These are phyloP conservation scores for Ministeria vibrans DNA, from an alignment of 78 protist species.

Conservation along the genomic window DNA sequence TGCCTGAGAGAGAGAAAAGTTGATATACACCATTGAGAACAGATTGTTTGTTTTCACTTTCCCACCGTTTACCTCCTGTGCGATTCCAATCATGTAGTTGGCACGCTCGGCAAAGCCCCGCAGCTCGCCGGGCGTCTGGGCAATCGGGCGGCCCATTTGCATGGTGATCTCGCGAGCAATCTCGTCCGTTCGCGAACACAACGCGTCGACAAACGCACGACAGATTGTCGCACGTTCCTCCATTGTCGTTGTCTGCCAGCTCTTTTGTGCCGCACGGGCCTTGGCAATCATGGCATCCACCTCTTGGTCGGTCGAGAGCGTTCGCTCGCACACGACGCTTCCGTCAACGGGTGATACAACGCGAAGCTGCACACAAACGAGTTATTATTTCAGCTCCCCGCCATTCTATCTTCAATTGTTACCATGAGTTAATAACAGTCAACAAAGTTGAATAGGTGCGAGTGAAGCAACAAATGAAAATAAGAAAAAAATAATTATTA, in stretches of 20 bases:
- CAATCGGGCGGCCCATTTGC: constrained; percentile 31
- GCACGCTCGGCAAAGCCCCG: constrained; percentile 18
- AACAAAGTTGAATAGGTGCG: constrained; percentile 7
- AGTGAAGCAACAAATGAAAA: too few relatives aligned
- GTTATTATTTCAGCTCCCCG: too few relatives aligned
- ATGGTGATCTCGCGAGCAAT: constrained; percentile 9
- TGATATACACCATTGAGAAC: too few relatives aligned
- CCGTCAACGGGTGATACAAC: constrained; percentile 23
- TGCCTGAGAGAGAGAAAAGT: too few relatives aligned
- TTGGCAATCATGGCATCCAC: background rate
- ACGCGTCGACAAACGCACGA: background rate
- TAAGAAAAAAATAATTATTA: too few relatives aligned
- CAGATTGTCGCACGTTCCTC: constrained; percentile 3
- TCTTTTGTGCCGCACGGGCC: background rate
- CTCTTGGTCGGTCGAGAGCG: constrained; percentile 1
- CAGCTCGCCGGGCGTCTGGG: constrained; percentile 25
- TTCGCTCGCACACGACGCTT: background rate
- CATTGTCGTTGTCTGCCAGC: constrained; percentile 1
- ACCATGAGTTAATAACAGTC: too few relatives aligned
- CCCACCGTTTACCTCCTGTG: too few relatives aligned
- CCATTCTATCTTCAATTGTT: too few relatives aligned
- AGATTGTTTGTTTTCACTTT: too few relatives aligned
- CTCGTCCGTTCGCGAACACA: constrained; percentile 7
- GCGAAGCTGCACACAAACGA: constrained; percentile 15
- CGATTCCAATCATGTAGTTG: constrained; percentile 7